Base-by-base conservation (phyloP, 352 stramenopile species). In the Thalassiosira ordinaria region DNA sequence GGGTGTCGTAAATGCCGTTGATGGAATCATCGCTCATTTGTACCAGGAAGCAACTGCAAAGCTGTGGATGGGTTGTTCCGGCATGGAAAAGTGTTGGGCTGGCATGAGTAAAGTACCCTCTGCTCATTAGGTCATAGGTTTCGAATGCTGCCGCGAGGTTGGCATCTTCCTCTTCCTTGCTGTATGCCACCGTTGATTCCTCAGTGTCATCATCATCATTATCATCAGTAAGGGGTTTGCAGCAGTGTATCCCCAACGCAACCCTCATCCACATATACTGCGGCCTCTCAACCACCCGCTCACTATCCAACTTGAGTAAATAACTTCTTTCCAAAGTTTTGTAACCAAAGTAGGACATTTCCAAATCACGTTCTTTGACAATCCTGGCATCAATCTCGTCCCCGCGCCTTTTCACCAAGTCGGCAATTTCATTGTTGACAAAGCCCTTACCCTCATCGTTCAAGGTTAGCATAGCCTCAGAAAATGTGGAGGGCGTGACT, bases 221-320 rank as follows among this genome's bases (percentile, higher is more conserved):
- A 46, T 68, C 35, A 1, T 62, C 66, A 18, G 14, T 51, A 46
- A 39, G 39, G 33, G 59, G 31, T 74, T 59, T 88, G 26, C 70
- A 72, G 69, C 97, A 98, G 89, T 99, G 97, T 86, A 99, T 99
- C 18, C 97, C 97, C 7, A 99, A 66, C 0, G 97, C 95, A 27
- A 99, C 97, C 39, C 97, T 95, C 96, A 99, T 97, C 75, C 98
- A 95, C 86, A 99, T 95, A 73, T 99, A 97, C 86, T 99, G 97
- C 22, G 92, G 92, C 51, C 91, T 79, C 84, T 96, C 93, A 14
- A 92, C 66, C 27, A 93, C 73, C 35, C 18, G 95, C 55, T 90
- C 92, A 65, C 93, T 92, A 78, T 97, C 85, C 4, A 70, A 66
- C 47, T 74, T 85, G 6, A 87, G 44, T 13, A 95, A 68, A 77